Evolutionary conservation across 2,329 filamentous ascomycete genomes (phyloP).

Genomic region (Tolypocladium album): DNA sequence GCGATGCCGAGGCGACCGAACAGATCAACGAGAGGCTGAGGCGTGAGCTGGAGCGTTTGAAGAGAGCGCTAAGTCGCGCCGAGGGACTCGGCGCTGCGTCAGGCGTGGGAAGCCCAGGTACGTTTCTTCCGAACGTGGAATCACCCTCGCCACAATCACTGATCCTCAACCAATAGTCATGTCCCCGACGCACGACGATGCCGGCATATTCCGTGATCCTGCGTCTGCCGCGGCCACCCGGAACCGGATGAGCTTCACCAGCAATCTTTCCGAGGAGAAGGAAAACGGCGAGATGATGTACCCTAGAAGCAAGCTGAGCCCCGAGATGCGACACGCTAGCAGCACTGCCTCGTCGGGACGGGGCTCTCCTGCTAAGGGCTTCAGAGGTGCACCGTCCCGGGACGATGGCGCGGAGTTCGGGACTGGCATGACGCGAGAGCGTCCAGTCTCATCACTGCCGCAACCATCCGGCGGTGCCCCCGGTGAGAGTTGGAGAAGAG

Average conservation of each 20-base stretch:
- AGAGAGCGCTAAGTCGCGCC: conserved; percentile 66
- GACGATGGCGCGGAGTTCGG: conserved; percentile 22
- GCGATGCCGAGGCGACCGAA: conserved; percentile 82
- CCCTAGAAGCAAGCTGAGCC: conserved; percentile 40
- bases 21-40: conserved; percentile 74
- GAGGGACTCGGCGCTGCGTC: conserved; percentile 34
- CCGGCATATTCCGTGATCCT: conserved; percentile 47
- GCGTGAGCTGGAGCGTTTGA: conserved; percentile 84
- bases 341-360: conserved; percentile 43
- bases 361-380: conserved; percentile 48
- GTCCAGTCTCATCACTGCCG: conserved; percentile 24
- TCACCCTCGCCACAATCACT: not conserved
- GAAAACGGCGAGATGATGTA: conserved; percentile 53
- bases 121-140: conserved; percentile 5
- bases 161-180: conserved; percentile 22
- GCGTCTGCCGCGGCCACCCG: conserved; percentile 26
- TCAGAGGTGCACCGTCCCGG: conserved; percentile 25
- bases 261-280: conserved; percentile 64
- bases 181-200: conserved; percentile 47
- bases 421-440: conserved; percentile 15
- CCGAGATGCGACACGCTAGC: conserved; percentile 41
- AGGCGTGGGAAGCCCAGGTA: conserved; percentile 27
- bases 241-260: conserved; percentile 52
- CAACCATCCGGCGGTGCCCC: conserved; percentile 22
- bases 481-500: conserved; percentile 86